These are phyloP conservation scores for Debaryomyces castellii DNA, from an alignment of 805 yeast species.

Conservation along the genomic window DNA sequence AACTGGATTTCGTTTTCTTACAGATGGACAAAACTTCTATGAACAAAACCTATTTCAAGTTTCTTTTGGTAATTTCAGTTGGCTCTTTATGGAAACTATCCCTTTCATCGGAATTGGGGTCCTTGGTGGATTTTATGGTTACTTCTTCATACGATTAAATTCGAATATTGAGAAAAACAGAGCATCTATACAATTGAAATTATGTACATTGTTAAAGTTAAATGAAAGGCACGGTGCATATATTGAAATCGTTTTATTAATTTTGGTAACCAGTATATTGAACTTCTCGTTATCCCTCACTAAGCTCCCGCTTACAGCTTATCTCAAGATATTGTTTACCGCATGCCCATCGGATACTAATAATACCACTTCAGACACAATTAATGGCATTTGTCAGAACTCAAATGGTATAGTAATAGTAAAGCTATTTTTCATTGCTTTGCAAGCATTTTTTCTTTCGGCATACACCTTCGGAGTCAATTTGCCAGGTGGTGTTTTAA, in stretches of 20 bases:
- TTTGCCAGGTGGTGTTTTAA: constrained; percentile 66
- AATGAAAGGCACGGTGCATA: constrained; percentile 24
- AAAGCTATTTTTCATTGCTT: constrained; percentile 35
- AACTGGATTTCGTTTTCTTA: constrained; percentile 36
- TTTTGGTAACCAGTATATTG: constrained; percentile 51
- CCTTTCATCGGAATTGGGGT: constrained; percentile 75
- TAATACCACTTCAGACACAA: constrained; percentile 15
- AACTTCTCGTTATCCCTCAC: constrained; percentile 58
- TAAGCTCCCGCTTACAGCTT: constrained; percentile 52
- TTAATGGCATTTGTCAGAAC: constrained; percentile 36
- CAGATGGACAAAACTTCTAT: constrained; percentile 37
- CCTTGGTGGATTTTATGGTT: constrained; percentile 68
- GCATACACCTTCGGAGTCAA: constrained; percentile 68
- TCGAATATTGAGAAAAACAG: constrained; percentile 29
- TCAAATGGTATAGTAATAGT: constrained; percentile 22
- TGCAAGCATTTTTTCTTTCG: constrained; percentile 59
- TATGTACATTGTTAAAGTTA: constrained; percentile 20
- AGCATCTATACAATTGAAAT: constrained; percentile 15
- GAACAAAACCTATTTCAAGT: constrained; percentile 58
- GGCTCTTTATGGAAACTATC: constrained; percentile 68
- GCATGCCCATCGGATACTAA: constrained; percentile 49
- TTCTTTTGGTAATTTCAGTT: constrained; percentile 67
- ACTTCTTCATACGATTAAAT: constrained; percentile 49
- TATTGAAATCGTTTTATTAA: constrained; percentile 49
- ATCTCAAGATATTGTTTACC: constrained; percentile 62